These are phyloP conservation scores for Prunus padus DNA, from an alignment of 306 rosid species.

Conservation along the genomic window DNA sequence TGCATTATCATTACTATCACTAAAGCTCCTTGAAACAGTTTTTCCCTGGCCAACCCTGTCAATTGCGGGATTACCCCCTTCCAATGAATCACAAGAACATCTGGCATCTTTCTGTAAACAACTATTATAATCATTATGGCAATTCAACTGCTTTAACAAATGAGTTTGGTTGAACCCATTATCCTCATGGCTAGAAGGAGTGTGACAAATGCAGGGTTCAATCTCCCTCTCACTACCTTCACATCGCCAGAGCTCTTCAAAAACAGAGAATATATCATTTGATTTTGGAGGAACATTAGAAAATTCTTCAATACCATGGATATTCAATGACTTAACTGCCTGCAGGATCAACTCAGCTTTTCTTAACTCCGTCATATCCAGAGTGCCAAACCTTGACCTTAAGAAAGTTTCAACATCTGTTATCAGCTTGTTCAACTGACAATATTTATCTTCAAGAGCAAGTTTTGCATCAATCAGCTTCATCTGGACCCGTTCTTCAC, in stretches of 20 bases:
- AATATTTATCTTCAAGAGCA: conserved; percentile 52
- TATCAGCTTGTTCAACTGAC: conserved; percentile 44
- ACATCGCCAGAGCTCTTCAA: conserved; percentile 29
- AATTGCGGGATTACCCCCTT: conserved; percentile 10
- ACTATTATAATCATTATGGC: conserved; percentile 5
- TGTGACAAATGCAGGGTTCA: conserved; percentile 13
- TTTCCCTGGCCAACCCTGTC: conserved; percentile 10
- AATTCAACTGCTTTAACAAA: conserved; percentile 1
- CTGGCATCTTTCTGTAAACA: conserved; percentile 11
- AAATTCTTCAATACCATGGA: conserved; percentile 35
- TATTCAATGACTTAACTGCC: conserved; percentile 33
- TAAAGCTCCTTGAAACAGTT: conserved; percentile 11
- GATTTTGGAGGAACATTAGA: conserved; percentile 31
- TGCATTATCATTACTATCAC: conserved; percentile 6
- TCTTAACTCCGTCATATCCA: conserved; percentile 33
- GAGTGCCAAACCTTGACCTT: conserved; percentile 34
- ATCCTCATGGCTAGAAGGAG: conserved; percentile 6
- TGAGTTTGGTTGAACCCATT: conserved; percentile 5
- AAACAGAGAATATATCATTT: conserved; percentile 28
- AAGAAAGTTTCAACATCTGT: conserved; percentile 40
- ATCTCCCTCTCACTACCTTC: conserved; percentile 22
- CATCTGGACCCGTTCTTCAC: conserved; percentile 75
- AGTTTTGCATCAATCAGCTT: conserved; percentile 62
- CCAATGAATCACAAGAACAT: conserved; percentile 14
- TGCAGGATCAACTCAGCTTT: conserved; percentile 41